These are phyloP conservation scores for Lotmaria passim DNA, from an alignment of 208 protist genomes.

Conservation along the genomic window DNA sequence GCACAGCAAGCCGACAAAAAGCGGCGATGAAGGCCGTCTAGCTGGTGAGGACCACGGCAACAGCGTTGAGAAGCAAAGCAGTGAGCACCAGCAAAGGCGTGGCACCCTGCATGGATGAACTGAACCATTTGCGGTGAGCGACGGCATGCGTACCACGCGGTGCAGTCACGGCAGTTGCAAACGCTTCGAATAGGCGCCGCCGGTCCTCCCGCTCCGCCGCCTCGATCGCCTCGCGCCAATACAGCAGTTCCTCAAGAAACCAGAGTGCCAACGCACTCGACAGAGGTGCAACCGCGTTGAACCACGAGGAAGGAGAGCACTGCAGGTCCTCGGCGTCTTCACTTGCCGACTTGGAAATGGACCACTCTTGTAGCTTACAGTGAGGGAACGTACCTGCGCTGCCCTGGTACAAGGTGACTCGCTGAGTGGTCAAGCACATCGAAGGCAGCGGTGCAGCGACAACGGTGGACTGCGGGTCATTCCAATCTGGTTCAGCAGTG, in stretches of 20 bases:
- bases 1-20: too few relatives aligned
- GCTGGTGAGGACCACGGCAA: neutral
- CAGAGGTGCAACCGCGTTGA: neutral
- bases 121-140: neutral
- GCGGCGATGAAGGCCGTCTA: neutral
- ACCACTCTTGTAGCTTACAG: too few relatives aligned
- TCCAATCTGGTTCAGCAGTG: too few relatives aligned
- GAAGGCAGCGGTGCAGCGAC: too few relatives aligned
- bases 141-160: neutral
- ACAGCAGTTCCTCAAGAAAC: constrained; percentile 1
- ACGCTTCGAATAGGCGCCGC: neutral
- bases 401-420: too few relatives aligned
- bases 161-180: neutral
- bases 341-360: too few relatives aligned
- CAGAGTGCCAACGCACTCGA: neutral
- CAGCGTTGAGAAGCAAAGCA: neutral
- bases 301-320: neutral
- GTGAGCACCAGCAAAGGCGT: neutral
- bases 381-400: too few relatives aligned
- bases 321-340: neutral
- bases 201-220: neutral
- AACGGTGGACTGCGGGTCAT: too few relatives aligned
- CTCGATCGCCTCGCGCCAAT: neutral
- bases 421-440: too few relatives aligned
- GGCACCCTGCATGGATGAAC: neutral